Evolutionary conservation across 2,329 filamentous ascomycete species (phyloP).

Genomic region (Monosporascus sp.): DNA sequence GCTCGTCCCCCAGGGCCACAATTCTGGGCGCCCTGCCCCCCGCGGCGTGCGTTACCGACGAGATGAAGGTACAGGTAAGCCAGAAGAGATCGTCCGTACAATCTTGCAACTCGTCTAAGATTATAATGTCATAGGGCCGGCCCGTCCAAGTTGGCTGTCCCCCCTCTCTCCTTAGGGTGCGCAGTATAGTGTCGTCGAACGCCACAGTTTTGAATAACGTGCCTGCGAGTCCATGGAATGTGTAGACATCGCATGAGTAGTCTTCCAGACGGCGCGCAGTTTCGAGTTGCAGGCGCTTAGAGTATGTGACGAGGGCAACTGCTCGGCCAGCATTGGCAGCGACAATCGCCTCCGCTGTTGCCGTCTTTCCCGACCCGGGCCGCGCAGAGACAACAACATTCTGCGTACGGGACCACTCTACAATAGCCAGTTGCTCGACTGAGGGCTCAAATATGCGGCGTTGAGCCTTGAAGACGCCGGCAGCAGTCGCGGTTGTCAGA

Average conservation of each 20-base stretch:
- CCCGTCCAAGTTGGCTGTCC: constrained; percentile 15
- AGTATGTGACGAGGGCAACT: constrained; percentile 22
- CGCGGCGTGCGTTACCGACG: constrained; percentile 11
- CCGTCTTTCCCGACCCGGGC: constrained; percentile 28
- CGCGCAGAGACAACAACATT: constrained; percentile 28
- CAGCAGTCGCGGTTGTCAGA: no score
- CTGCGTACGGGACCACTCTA: constrained; percentile 13
- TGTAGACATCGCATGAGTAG: constrained; percentile 16
- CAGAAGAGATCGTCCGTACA: constrained; percentile 23
- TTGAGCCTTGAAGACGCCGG: no score
- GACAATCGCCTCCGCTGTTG: constrained; percentile 25
- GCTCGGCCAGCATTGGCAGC: constrained; percentile 14
- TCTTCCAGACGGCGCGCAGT: constrained; percentile 16
- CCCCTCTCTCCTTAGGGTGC: constrained; percentile 4
- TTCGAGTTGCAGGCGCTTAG: constrained; percentile 20
- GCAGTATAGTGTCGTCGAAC: constrained; percentile 13
- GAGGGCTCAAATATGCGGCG: constrained; percentile 13
- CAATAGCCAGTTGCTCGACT: constrained; percentile 19
- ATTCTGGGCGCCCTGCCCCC: constrained; percentile 13
- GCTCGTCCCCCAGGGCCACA: constrained; percentile 26
- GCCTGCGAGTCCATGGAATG: constrained; percentile 22
- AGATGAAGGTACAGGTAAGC: constrained; percentile 20
- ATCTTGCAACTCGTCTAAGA: constrained; percentile 29
- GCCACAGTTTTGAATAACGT: constrained; percentile 12
- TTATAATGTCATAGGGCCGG: constrained; percentile 24